phyloP scores from a whole-genome alignment of 441 rosid genomes.

The Gossypium laxum region DNA sequence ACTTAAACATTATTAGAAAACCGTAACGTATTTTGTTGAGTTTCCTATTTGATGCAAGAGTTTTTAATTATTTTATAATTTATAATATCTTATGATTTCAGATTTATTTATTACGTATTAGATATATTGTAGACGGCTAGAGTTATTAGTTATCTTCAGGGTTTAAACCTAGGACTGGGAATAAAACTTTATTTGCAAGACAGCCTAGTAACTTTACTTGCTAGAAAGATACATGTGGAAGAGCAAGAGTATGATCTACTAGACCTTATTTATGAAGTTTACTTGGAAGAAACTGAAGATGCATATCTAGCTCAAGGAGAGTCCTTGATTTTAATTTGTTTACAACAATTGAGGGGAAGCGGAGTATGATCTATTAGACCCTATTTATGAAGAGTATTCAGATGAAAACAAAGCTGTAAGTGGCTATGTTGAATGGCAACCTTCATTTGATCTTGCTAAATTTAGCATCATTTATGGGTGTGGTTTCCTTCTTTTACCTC shows the following conservation, averaged over 20 bases:
- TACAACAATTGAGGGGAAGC: not conserved
- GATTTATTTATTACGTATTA: not conserved
- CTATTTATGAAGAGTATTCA: not conserved
- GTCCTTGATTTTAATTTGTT: not conserved
- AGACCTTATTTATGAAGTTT: not conserved
- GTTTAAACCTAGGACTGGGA: not conserved
- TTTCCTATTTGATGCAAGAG: not conserved
- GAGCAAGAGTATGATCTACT: not conserved
- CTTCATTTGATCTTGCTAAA: not conserved
- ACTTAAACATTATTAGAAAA: constrained; percentile 1
- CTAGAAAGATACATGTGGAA: not conserved
- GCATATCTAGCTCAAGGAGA: not conserved
- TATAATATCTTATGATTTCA: not conserved
- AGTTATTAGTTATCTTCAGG: not conserved
- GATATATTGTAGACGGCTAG: not conserved
- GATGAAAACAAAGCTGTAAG: not conserved
- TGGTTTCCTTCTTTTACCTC: not conserved
- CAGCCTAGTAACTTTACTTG: not conserved
- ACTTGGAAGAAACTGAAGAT: not conserved
- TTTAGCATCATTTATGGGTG: not conserved
- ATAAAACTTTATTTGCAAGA: not conserved
- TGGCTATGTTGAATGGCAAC: not conserved
- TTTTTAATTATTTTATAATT: too few species aligned
- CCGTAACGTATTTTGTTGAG: constrained; percentile 17
- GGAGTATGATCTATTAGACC: not conserved